Evolutionary conservation across 2,329 filamentous ascomycete species (phyloP), one percentile per base, ranked within the genome.

Genomic region (Cladosporium sp.): DNA sequence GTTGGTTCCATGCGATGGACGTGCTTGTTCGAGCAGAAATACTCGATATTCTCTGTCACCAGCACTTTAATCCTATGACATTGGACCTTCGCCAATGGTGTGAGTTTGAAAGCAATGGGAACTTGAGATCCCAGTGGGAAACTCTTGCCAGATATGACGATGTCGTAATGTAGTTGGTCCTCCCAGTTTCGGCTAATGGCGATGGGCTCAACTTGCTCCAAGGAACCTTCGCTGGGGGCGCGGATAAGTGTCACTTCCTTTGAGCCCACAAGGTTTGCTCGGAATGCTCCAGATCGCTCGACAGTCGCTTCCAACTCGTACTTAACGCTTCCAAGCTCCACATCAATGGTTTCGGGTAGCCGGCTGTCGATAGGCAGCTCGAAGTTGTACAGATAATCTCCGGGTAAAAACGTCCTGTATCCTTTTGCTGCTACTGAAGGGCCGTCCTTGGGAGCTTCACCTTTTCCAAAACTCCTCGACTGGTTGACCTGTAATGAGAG

Each of bases 141-240:
- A 0, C 93, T 96, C 83, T 97, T 97, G 64, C 93, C 93, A 1
- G 93, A 97, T 64, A 97, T 96, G 75, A 97, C 89, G 71, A 97
- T 97, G 73, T 97, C 93, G 79, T 97, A 97, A 74, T 96, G 92
- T 35, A 97, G 82, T 74, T 97, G 93, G 71, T 97, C 93, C 76
- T 97, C 93, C 93, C 93, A 97, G 68, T 92, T 93, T 23, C 93
- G 85, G 69, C 91, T 94, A 73, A 97, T 97, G 12, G 93, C 94
- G 72, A 97, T 97, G 2, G 93, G 93, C 75, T 97, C 93, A 29
- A 93, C 90, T 77, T 92, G 92, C 77, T 97, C 93, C 28, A 97
- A 82, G 0, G 93, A 97, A 55, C 93, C 87, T 78, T 96, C 92
- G 58, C 94, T 88, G 0, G 93, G 93, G 3, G 95, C 88, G 53